These are phyloP conservation scores for Clitoria ternatea DNA, from an alignment of 306 rosid species.

Conservation along the genomic window DNA sequence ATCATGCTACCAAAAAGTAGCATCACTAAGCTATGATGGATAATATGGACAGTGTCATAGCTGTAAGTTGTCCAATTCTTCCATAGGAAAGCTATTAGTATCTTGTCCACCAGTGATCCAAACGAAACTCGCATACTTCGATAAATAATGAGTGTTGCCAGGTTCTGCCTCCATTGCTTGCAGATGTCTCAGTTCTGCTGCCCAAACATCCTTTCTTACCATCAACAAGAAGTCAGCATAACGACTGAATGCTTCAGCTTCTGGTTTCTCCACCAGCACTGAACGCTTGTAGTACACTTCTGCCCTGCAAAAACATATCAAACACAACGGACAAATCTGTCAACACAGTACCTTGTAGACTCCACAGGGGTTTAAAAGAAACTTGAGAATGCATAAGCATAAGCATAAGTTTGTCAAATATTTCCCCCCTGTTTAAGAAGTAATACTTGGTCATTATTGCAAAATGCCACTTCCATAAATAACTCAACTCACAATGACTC, in stretches of 20 bases:
- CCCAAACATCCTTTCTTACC: slow-evolving; percentile 57
- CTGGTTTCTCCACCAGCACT: slow-evolving; percentile 38
- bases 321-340: background rate
- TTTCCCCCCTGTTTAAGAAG: too few species aligned
- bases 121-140: slow-evolving; percentile 64
- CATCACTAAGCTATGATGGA: slow-evolving; percentile 6
- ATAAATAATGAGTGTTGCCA: slow-evolving; percentile 37
- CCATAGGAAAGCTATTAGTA: slow-evolving; percentile 42
- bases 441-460: background rate
- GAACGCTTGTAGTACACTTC: slow-evolving; percentile 68
- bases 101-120: slow-evolving; percentile 69
- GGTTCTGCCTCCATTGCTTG: slow-evolving; percentile 70
- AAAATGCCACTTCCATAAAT: background rate
- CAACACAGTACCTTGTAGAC: background rate
- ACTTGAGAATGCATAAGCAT: background rate
- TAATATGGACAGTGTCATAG: slow-evolving; percentile 12
- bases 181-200: slow-evolving; percentile 58
- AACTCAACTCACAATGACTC: background rate
- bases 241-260: slow-evolving; percentile 51
- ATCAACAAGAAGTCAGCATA: slow-evolving; percentile 71
- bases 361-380: background rate
- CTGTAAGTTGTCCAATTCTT: slow-evolving; percentile 26
- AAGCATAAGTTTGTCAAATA: too few species aligned
- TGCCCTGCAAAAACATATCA: slow-evolving; percentile 49
- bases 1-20: background rate